These are phyloP conservation scores for Myriosclerotinia curreyana DNA, from an alignment of 2,329 filamentous ascomycete genomes.

Conservation along the genomic window DNA sequence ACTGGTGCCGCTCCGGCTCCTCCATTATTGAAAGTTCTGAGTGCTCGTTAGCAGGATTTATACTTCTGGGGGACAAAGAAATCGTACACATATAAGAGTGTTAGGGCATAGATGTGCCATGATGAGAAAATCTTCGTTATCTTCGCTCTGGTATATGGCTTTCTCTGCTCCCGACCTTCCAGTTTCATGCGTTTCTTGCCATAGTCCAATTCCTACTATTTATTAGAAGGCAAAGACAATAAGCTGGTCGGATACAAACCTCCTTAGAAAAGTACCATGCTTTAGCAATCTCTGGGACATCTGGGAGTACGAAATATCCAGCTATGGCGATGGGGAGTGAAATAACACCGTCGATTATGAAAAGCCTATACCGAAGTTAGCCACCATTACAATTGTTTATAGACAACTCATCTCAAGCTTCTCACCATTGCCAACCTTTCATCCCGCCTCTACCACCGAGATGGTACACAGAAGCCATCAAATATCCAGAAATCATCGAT, in stretches of 20 bases:
- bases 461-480: conserved; percentile 45
- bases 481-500: conserved; percentile 44
- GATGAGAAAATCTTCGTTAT: conserved; percentile 39
- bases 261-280: conserved; percentile 22
- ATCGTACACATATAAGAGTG: conserved; percentile 27
- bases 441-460: conserved; percentile 42
- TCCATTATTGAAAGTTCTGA: conserved; percentile 18
- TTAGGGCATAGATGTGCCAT: conserved; percentile 44
- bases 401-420: background rate
- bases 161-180: conserved; percentile 41
- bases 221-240: conserved; percentile 23
- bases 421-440: conserved; percentile 40
- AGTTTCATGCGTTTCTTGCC: conserved; percentile 33
- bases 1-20: conserved; percentile 24
- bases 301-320: conserved; percentile 35
- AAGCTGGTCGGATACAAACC: conserved; percentile 16
- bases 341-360: conserved; percentile 43
- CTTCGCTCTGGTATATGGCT: conserved; percentile 41
- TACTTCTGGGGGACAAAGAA: too few relatives aligned
- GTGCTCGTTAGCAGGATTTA: background rate
- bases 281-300: conserved; percentile 40
- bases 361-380: conserved; percentile 37
- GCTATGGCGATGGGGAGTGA: conserved; percentile 38
- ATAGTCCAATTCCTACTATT: conserved; percentile 16
- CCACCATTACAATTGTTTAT: background rate